A percentile compares a stretch with the other conserved stretches of the same genome.
These are phyloP conservation scores for Erythrobasidium yunnanense DNA, from an alignment of 768 basidiomycete genomes.

Conservation along the genomic window DNA sequence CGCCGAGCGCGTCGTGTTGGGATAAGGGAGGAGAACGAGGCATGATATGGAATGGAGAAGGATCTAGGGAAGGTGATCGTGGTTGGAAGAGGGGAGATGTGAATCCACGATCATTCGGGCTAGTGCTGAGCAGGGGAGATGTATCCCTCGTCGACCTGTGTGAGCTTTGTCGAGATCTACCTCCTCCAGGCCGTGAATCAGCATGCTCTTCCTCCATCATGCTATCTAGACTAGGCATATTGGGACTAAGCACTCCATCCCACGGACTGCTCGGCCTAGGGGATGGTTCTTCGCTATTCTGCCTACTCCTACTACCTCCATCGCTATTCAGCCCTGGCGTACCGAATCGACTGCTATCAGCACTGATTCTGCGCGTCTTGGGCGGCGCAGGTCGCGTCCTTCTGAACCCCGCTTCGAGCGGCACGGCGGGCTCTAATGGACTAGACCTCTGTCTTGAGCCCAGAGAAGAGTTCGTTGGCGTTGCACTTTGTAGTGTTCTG, in stretches of 20 bases:
- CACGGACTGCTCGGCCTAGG: constrained; percentile 6
- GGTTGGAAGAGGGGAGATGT: constrained; percentile 7
- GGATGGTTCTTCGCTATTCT: constrained; percentile 9
- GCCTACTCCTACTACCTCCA: neutral
- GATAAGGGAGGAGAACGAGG: constrained; percentile 1
- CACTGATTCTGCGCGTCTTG: constrained; percentile 1
- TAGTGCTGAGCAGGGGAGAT: constrained; percentile 7
- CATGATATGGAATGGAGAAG: constrained; percentile 5
- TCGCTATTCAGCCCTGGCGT: neutral
- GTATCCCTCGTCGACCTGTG: neutral
- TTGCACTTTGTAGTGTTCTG: neutral
- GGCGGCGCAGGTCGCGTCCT: constrained; percentile 20
- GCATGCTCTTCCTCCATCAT: neutral
- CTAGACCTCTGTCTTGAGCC: constrained; percentile 8
- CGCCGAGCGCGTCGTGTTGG: constrained; percentile 74
- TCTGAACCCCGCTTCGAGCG: neutral
- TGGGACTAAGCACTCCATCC: constrained; percentile 7
- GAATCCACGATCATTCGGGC: neutral
- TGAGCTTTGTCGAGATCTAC: neutral
- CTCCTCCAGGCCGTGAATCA: neutral
- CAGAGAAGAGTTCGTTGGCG: constrained; percentile 2
- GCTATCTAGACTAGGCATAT: neutral
- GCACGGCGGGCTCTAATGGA: neutral
- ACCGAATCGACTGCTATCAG: neutral
- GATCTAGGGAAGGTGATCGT: constrained; percentile 2